Percentiles rank a stretch among this genome's conserved stretches.
These are phyloP conservation scores for Phytophthora cactorum DNA, from an alignment of 352 stramenopile species.

Conservation along the genomic window DNA sequence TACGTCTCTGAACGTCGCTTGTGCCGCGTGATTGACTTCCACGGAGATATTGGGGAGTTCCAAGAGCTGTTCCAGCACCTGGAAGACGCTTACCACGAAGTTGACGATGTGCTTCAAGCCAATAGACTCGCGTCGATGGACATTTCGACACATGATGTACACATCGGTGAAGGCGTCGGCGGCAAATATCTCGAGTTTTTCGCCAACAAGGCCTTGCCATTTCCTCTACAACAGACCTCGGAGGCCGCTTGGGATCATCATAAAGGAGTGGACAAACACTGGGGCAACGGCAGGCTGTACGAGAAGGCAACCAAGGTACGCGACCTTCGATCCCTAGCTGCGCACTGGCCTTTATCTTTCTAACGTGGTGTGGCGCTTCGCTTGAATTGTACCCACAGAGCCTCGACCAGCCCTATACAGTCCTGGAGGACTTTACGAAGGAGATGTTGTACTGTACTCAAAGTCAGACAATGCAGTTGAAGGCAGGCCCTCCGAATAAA, in stretches of 20 bases:
- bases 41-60: constrained; percentile 28
- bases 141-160: constrained; percentile 16
- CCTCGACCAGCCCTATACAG: constrained; percentile 17
- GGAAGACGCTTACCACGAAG: constrained; percentile 25
- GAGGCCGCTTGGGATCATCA: constrained; percentile 32
- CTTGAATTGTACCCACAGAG: constrained; percentile 4
- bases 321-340: background rate
- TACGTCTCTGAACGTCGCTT: constrained; percentile 3
- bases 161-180: constrained; percentile 24
- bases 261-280: constrained; percentile 26
- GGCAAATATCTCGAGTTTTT: constrained; percentile 39
- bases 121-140: constrained; percentile 31
- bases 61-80: constrained; percentile 30
- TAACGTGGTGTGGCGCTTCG: background rate
- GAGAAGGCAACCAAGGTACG: constrained; percentile 25
- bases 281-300: constrained; percentile 25
- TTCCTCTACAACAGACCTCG: constrained; percentile 12
- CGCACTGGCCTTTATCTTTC: background rate
- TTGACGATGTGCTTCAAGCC: constrained; percentile 19
- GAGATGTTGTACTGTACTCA: constrained; percentile 12
- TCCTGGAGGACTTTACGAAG: constrained; percentile 29
- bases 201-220: constrained; percentile 26
- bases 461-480: constrained; percentile 19
- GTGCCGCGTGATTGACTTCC: constrained; percentile 13
- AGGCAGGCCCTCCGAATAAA: too few relatives aligned